These are phyloP conservation scores for Saccharomyces hybrid DNA, from an alignment of 1,139 yeast genomes.

Conservation along the genomic window DNA sequence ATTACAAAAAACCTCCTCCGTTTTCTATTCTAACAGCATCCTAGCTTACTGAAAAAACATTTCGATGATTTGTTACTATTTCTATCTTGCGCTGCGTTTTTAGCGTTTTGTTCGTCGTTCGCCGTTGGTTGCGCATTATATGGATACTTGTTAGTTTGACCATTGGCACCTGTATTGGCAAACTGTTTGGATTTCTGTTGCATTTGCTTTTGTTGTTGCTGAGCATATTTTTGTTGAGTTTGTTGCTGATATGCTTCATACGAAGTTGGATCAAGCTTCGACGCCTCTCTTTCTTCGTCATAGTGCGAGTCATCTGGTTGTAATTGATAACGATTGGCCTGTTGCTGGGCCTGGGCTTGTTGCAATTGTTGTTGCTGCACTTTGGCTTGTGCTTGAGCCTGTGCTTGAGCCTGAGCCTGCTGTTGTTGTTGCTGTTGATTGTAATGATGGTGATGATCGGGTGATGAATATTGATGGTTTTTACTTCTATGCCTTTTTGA, in stretches of 20 bases:
- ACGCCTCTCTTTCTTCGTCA: constrained; percentile 2
- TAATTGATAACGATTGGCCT: constrained; percentile 8
- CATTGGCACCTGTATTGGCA: constrained; percentile 9
- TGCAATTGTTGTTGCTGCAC: not conserved
- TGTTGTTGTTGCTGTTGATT: not conserved
- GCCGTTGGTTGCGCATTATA: constrained; percentile 27
- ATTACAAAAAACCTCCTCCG: not conserved
- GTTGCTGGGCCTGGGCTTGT: not conserved
- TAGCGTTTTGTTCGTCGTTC: constrained; percentile 6
- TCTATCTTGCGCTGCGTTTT: constrained; percentile 15
- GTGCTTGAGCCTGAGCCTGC: not conserved
- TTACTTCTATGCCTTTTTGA: constrained; percentile 41
- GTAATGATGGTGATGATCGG: not conserved
- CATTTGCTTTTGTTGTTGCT: constrained; percentile 25
- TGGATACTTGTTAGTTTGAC: constrained; percentile 14
- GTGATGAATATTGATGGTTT: not conserved
- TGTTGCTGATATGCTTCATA: constrained; percentile 34
- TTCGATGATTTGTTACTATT: constrained; percentile 25
- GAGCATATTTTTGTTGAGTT: constrained; percentile 31
- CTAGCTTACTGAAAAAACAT: constrained; percentile 35
- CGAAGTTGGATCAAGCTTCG: constrained; percentile 31
- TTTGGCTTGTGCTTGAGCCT: not conserved
- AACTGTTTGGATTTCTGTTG: constrained; percentile 13
- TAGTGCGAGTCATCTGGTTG: constrained; percentile 4
- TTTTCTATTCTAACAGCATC: constrained; percentile 31